These are phyloP conservation scores for Peterozyma xylosa DNA, from an alignment of 805 yeast species.

Conservation along the genomic window DNA sequence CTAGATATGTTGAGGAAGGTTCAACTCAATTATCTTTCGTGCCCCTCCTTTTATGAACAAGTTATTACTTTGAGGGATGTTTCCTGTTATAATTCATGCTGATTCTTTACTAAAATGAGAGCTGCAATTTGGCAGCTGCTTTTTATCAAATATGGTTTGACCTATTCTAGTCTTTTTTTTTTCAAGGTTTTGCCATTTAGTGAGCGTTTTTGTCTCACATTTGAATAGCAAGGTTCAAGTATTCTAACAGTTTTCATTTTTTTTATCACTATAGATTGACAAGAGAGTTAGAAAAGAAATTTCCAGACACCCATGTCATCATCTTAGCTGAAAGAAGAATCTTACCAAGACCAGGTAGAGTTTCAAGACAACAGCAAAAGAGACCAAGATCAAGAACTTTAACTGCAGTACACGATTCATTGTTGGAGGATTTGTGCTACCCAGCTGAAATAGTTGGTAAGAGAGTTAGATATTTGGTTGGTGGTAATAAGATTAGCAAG, in stretches of 20 bases:
- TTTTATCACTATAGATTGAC: slow-evolving; percentile 53
- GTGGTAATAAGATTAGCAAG: slow-evolving; percentile 98
- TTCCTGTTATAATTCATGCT: too few relatives aligned
- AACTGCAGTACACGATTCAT: slow-evolving; percentile 96
- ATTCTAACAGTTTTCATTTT: too few relatives aligned
- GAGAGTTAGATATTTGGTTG: slow-evolving; percentile 98
- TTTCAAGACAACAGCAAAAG: slow-evolving; percentile 90
- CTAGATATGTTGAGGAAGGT: too few relatives aligned
- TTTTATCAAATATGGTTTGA: too few relatives aligned
- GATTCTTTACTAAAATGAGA: too few relatives aligned
- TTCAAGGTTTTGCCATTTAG: neutral
- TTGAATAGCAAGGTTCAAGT: too few relatives aligned
- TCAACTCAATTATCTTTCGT: too few relatives aligned
- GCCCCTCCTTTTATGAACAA: too few relatives aligned
- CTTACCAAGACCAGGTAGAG: slow-evolving; percentile 97
- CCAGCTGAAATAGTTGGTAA: slow-evolving; percentile 99
- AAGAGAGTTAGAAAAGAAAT: slow-evolving; percentile 99
- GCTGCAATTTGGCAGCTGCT: too few relatives aligned
- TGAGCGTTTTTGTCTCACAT: too few relatives aligned
- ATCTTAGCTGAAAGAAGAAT: slow-evolving; percentile 99
- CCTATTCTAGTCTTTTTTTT: neutral
- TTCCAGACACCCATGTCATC: slow-evolving; percentile 99
- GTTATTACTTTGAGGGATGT: too few relatives aligned
- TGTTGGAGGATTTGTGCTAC: slow-evolving; percentile 98
- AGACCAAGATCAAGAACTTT: slow-evolving; percentile 99